Conservation (phyloP, 495 filamentous ascomycete species). For the Podospora bellae-mahoneyi region DNA sequence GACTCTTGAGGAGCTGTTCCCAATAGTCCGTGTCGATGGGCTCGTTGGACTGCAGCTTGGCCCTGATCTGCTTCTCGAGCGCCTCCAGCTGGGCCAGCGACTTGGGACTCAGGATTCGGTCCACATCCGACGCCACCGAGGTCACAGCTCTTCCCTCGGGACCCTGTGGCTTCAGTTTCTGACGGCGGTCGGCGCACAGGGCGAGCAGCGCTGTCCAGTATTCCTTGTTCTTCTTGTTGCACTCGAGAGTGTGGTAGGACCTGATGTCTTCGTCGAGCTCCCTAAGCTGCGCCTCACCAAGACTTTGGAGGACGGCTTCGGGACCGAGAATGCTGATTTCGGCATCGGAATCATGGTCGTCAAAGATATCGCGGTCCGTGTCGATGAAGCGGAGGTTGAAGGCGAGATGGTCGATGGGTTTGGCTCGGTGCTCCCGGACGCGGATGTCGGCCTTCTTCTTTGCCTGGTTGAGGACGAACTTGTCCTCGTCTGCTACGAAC, state of each 20-base stretch:
- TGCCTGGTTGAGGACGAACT: slow-evolving; percentile 92
- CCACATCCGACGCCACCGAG: slow-evolving; percentile 83
- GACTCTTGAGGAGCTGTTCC: slow-evolving; percentile 82
- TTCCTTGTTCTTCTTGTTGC: slow-evolving; percentile 68
- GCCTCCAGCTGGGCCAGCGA: slow-evolving; percentile 78
- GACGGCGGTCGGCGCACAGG: slow-evolving; percentile 74
- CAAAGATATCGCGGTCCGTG: slow-evolving; percentile 68
- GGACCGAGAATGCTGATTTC: slow-evolving; percentile 76
- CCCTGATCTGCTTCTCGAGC: slow-evolving; percentile 78
- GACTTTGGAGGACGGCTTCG: slow-evolving; percentile 72
- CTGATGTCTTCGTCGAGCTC: slow-evolving; percentile 86
- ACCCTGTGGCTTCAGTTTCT: slow-evolving; percentile 57
- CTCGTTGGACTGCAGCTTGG: slow-evolving; percentile 82
- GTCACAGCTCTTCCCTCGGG: slow-evolving; percentile 69
- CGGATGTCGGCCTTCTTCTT: slow-evolving; percentile 98
- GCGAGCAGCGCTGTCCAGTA: slow-evolving; percentile 92
- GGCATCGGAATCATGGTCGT: slow-evolving; percentile 76
- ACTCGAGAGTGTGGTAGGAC: slow-evolving; percentile 78
- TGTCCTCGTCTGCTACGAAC: slow-evolving; percentile 93
- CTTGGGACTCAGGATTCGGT: slow-evolving; percentile 81
- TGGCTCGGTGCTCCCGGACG: slow-evolving; percentile 88
- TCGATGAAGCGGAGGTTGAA: slow-evolving; percentile 88
- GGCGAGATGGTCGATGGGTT: slow-evolving; percentile 92
- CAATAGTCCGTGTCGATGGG: slow-evolving; percentile 96
- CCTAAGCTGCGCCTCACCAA: slow-evolving; percentile 63